Percentiles rank a stretch among this genome's conserved stretches.
These are phyloP conservation scores for Fagus sylvatica DNA, from an alignment of 306 rosid species.

Conservation along the genomic window DNA sequence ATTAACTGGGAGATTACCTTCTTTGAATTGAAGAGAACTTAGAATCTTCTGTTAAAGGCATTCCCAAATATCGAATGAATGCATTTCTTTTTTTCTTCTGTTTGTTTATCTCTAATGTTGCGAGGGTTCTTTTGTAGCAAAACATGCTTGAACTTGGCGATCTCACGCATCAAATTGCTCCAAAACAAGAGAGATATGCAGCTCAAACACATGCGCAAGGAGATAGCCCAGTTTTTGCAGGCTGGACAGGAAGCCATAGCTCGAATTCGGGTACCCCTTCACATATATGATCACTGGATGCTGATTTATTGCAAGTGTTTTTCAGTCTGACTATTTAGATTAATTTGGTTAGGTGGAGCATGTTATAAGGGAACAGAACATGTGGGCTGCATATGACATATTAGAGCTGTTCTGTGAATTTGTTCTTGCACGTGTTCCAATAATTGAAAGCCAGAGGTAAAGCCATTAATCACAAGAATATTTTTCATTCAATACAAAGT, in stretches of 20 bases:
- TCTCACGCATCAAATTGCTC: constrained; percentile 89
- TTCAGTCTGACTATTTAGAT: not conserved
- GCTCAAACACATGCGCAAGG: constrained; percentile 88
- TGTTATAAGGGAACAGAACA: constrained; percentile 87
- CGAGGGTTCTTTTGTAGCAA: constrained; percentile 56
- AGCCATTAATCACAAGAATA: constrained; percentile 14
- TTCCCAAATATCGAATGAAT: not conserved
- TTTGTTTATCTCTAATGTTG: constrained; percentile 7
- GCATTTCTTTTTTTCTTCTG: not conserved
- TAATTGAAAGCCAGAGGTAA: constrained; percentile 86
- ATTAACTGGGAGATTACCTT: no score
- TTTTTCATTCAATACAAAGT: constrained; percentile 15
- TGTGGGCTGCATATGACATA: constrained; percentile 91
- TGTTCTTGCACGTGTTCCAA: constrained; percentile 89
- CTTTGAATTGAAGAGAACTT: no score
- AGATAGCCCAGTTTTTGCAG: constrained; percentile 88
- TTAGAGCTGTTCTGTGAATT: constrained; percentile 96
- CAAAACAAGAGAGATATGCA: constrained; percentile 95
- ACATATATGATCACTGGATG: constrained; percentile 14
- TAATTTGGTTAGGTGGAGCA: constrained; percentile 80
- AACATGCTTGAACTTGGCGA: constrained; percentile 78
- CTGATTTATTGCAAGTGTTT: constrained; percentile 4
- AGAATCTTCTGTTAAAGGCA: no score
- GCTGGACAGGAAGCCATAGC: constrained; percentile 96
- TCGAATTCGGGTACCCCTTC: constrained; percentile 74